Base-by-base conservation (phyloP, 228 moss, liverwort and hornwort species). In the Sphagnum magellanicum region DNA sequence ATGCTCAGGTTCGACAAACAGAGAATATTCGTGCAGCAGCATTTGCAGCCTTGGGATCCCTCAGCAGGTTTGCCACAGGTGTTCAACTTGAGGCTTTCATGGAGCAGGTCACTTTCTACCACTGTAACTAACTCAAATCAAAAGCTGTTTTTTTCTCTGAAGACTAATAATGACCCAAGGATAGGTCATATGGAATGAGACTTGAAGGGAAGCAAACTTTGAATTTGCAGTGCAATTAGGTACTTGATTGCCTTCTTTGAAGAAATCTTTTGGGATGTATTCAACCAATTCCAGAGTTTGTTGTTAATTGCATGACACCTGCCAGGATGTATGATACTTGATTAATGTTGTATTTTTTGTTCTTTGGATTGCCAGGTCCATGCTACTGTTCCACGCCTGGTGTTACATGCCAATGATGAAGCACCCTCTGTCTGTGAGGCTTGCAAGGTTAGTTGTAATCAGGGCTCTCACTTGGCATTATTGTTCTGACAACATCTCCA, bases 391-490 rank as follows among this genome's bases (percentile, higher is more conserved):
- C 97, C 97, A 63, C 93, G 97, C 64, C 70, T 98, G 50, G 87
- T 98, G 17, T 82, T 98, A 60, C 97, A 98, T 74, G 87, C 92
- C 50, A 98, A 93, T 72, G 97, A 98, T 71, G 97, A 98, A 79
- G 93, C 97, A 63, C 79, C 93, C 60, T 80, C 82, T 64, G 97
- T 98, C 46, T 90, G 97, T 73, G 84, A 91, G 79, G 87, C 91
- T 70, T 98, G 97, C 74, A 98, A 98, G 91, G 97, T 98, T 74
- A 50, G 81, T 32, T 32, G 32, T 32, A 32, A 32, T 76, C 65
- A 15, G 61, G 53, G n/a, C 16, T 60, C 10, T 59, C 32, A 32
- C 32, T 32, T 32, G 32, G 32, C 32, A 32, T 32, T 0, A 32
- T 32, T 32, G 32, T 32, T 32, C 32, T 32, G 32, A 32, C 32